phyloP scores from a whole-genome alignment of 805 yeast genomes.

The Saccharomyces kudriavzevii region DNA sequence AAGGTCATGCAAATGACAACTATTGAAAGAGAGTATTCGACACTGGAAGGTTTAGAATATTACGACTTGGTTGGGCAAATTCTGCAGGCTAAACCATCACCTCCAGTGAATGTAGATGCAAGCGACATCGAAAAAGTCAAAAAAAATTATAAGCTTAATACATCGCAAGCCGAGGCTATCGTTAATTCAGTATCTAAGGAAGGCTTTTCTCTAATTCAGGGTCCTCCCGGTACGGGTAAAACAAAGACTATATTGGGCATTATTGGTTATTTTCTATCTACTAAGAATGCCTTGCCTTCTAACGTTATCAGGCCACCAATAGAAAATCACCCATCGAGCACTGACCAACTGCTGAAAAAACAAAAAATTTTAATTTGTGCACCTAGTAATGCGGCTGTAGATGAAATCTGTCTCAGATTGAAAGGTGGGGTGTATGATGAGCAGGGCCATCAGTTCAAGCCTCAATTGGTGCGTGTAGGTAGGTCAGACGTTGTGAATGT shows the following conservation, averaged over 20 bases:
- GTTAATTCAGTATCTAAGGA: slow-evolving; percentile 54
- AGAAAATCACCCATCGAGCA: slow-evolving; percentile 13
- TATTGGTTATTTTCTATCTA: slow-evolving; percentile 64
- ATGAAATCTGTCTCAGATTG: slow-evolving; percentile 80
- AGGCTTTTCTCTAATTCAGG: slow-evolving; percentile 91
- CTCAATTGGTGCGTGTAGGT: slow-evolving; percentile 79
- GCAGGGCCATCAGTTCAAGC: slow-evolving; percentile 45
- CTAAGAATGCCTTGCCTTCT: slow-evolving; percentile 17
- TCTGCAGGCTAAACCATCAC: slow-evolving; percentile 52
- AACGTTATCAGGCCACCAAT: slow-evolving; percentile 30
- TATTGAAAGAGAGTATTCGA: slow-evolving; percentile 83
- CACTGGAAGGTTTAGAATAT: slow-evolving; percentile 72
- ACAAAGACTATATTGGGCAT: slow-evolving; percentile 93
- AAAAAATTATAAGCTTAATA: slow-evolving; percentile 53
- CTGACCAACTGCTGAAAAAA: slow-evolving; percentile 25
- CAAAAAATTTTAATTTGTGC: slow-evolving; percentile 83
- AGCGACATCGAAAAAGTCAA: slow-evolving; percentile 39
- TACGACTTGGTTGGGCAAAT: slow-evolving; percentile 70
- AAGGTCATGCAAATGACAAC: slow-evolving; percentile 83
- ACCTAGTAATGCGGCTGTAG: slow-evolving; percentile 98
- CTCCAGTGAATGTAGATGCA: slow-evolving; percentile 18
- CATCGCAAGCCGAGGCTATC: slow-evolving; percentile 88
- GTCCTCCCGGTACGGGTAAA: slow-evolving; percentile 99
- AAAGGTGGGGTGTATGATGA: slow-evolving; percentile 59
- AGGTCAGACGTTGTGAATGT: slow-evolving; percentile 80